These are phyloP conservation scores for Ceratobasidium sp. DNA, from an alignment of 1,284 basidiomycete genomes.

Conservation along the genomic window DNA sequence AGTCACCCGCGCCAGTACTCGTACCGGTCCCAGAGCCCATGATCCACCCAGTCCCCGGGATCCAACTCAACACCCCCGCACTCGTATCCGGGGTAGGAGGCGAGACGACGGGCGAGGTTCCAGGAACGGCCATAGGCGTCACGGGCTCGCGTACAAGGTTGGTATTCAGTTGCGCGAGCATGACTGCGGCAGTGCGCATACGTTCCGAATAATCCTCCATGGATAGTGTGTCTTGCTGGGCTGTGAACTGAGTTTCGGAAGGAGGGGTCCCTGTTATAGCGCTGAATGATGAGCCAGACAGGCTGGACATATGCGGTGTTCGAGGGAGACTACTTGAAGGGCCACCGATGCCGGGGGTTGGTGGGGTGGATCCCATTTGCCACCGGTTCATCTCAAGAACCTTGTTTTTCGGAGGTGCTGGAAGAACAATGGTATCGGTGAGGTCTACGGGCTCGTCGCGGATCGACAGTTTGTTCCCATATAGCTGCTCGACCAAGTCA, in stretches of 20 bases:
- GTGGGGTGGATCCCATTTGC: slow-evolving; percentile 66
- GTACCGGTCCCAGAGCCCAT: slow-evolving; percentile 56
- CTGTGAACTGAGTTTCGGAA: slow-evolving; percentile 41
- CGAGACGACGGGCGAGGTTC: slow-evolving; percentile 52
- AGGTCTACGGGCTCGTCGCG: slow-evolving; percentile 78
- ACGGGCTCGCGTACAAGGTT: slow-evolving; percentile 70
- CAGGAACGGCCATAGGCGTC: slow-evolving; percentile 56
- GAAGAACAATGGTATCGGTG: slow-evolving; percentile 83
- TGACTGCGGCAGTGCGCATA: slow-evolving; percentile 98
- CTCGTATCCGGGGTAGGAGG: slow-evolving; percentile 49
- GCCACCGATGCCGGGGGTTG: slow-evolving; percentile 39
- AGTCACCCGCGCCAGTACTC: slow-evolving; percentile 49
- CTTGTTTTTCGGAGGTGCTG: slow-evolving; percentile 86
- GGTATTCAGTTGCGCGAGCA: slow-evolving; percentile 97
- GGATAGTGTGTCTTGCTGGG: slow-evolving; percentile 58
- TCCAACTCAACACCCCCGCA: slow-evolving; percentile 65
- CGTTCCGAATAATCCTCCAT: slow-evolving; percentile 98
- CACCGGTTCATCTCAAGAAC: slow-evolving; percentile 88
- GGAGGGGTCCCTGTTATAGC: slow-evolving; percentile 20
- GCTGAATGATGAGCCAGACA: slow-evolving; percentile 20
- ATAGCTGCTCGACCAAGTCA: slow-evolving; percentile 94
- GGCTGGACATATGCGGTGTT: slow-evolving; percentile 45
- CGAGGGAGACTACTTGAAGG: slow-evolving; percentile 41
- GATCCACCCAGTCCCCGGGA: slow-evolving; percentile 76
- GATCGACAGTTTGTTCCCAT: slow-evolving; percentile 81